Percentiles rank a stretch among this genome's conserved stretches.
Evolutionary conservation across 345 rosid genomes (phyloP).

Genomic region (Sonneratia alba): DNA sequence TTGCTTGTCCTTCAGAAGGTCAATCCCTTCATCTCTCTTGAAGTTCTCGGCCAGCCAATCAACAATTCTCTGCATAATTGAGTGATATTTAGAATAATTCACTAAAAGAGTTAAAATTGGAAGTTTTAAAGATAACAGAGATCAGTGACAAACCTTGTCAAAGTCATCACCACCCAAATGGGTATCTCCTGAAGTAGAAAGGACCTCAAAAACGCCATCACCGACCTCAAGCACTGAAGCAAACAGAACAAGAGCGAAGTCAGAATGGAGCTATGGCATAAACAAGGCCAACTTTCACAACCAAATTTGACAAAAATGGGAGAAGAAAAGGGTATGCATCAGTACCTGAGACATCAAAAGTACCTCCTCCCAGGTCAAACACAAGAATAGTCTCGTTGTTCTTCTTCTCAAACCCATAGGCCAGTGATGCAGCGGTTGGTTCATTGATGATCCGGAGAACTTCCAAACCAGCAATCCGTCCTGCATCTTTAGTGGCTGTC

Average conservation of each 20-base stretch:
- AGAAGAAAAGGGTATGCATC: background rate
- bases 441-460: slow-evolving; percentile 93
- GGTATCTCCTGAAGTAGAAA: slow-evolving; percentile 95
- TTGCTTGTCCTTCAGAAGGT: slow-evolving; percentile 94
- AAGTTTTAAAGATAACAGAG: background rate
- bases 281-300: background rate
- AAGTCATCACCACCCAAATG: slow-evolving; percentile 99
- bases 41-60: slow-evolving; percentile 81
- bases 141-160: slow-evolving; percentile 55
- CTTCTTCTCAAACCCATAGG: slow-evolving; percentile 94
- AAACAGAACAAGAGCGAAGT: slow-evolving; percentile 1
- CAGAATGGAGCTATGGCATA: background rate
- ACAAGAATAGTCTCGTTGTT: slow-evolving; percentile 92
- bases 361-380: slow-evolving; percentile 99
- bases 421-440: slow-evolving; percentile 96
- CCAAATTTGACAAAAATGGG: background rate
- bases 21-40: slow-evolving; percentile 86
- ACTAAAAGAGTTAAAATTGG: background rate
- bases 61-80: slow-evolving; percentile 62
- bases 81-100: slow-evolving; percentile 11
- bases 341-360: slow-evolving; percentile 95
- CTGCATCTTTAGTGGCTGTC: slow-evolving; percentile 98
- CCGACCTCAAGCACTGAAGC: slow-evolving; percentile 90
- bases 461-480: slow-evolving; percentile 71
- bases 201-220: slow-evolving; percentile 98